Percentiles rank a stretch among this genome's conserved stretches.
Conservation (phyloP, 208 protist species). For the Crithidia thermophila region DNA sequence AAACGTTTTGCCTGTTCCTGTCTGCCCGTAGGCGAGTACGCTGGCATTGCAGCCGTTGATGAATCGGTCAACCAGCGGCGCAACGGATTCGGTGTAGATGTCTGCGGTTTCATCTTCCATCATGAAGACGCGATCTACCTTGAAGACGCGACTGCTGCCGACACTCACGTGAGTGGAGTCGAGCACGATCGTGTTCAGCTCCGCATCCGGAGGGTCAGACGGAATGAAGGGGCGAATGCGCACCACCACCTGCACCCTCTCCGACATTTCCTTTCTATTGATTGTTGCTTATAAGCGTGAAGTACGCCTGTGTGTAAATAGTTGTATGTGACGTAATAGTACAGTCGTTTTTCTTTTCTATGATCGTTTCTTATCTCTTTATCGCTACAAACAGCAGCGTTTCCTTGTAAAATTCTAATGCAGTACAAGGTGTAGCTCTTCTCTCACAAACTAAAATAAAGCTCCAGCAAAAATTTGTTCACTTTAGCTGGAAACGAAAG, state of each 20-base stretch:
- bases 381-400: too few relatives aligned
- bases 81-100: conserved; percentile 79
- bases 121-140: conserved; percentile 88
- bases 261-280: conserved; percentile 32
- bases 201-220: conserved; percentile 45
- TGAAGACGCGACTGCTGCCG: conserved; percentile 75
- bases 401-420: too few relatives aligned
- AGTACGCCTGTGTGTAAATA: too few relatives aligned
- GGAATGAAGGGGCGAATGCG: conserved; percentile 81
- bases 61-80: conserved; percentile 72
- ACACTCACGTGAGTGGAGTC: conserved; percentile 78
- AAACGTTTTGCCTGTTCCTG: conserved; percentile 94
- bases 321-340: too few relatives aligned
- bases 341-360: neutral
- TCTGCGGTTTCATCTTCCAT: conserved; percentile 60
- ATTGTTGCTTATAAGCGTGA: conserved; percentile 4
- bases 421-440: too few relatives aligned
- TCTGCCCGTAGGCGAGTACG: conserved; percentile 95
- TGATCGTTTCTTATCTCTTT: too few relatives aligned
- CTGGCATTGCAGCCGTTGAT: conserved; percentile 92
- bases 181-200: conserved; percentile 44
- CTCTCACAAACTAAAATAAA: too few relatives aligned
- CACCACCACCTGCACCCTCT: conserved; percentile 82
- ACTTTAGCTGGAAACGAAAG: too few relatives aligned
- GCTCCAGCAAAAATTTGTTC: too few relatives aligned